phyloP scores from a whole-genome alignment of 2,329 filamentous ascomycete species.

The Trichoderma pleuroti region DNA sequence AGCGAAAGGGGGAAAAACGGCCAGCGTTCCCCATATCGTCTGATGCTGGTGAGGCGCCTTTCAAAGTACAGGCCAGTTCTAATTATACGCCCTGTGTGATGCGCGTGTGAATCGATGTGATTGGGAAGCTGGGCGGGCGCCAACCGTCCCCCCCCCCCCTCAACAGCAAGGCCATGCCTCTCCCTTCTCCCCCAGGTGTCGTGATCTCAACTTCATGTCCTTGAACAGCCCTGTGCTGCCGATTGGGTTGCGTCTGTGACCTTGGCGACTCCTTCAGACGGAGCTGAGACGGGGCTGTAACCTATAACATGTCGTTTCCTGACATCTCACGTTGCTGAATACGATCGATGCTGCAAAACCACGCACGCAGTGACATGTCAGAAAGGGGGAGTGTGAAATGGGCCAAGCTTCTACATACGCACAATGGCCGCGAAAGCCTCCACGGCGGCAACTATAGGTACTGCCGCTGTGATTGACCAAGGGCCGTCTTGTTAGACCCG shows the following conservation, averaged over 20 bases:
- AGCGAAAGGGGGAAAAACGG: neutral
- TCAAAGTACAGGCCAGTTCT: neutral
- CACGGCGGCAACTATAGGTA: neutral
- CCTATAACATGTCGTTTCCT: neutral
- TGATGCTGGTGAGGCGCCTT: neutral
- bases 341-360: neutral
- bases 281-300: neutral
- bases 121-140: neutral
- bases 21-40: neutral
- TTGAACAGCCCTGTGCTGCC: neutral
- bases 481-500: neutral
- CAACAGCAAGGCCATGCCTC: neutral
- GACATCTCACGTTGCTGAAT: neutral
- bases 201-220: constrained; percentile 10
- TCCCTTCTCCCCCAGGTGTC: neutral
- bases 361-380: neutral
- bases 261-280: neutral
- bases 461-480: neutral
- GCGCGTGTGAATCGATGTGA: constrained; percentile 12
- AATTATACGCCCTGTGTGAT: constrained; percentile 11
- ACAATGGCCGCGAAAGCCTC: neutral
- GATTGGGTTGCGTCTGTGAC: neutral
- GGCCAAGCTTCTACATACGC: neutral
- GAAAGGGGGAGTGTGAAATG: neutral
- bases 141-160: neutral